Evolutionary conservation across 2,329 filamentous ascomycete species (phyloP).

Genomic region (Conoideocrella luteorostrata): DNA sequence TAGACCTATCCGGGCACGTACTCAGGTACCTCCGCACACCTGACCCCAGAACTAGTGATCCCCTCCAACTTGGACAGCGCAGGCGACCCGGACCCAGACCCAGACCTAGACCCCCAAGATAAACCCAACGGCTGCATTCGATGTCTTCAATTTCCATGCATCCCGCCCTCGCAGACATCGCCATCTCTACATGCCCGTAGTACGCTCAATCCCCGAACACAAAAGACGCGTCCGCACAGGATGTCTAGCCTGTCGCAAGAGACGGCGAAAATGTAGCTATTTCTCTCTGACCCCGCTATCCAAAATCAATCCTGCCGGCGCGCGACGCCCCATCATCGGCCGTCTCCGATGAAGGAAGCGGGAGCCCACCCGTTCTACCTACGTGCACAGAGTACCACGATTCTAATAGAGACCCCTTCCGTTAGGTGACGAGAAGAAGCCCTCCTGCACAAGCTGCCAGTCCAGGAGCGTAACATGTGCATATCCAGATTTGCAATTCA

Average conservation of each 20-base stretch:
- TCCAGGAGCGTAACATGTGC: slow-evolving; percentile 9
- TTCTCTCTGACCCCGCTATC: neutral
- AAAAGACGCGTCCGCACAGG: slow-evolving; percentile 16
- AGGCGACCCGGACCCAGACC: neutral
- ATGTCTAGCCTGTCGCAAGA: slow-evolving; percentile 14
- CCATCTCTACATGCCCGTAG: slow-evolving; percentile 14
- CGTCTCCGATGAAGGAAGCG: too few relatives aligned
- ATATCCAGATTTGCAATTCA: slow-evolving; percentile 12
- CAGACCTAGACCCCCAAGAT: neutral
- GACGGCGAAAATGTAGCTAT: slow-evolving; percentile 15
- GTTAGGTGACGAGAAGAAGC: slow-evolving; percentile 15
- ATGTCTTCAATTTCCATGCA: neutral
- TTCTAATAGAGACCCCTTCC: too few relatives aligned
- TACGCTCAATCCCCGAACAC: slow-evolving; percentile 12
- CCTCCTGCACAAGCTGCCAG: slow-evolving; percentile 13
- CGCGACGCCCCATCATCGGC: neutral
- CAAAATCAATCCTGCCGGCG: neutral
- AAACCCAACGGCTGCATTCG: too few relatives aligned
- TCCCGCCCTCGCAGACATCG: neutral
- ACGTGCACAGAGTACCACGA: neutral
- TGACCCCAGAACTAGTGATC: too few relatives aligned
- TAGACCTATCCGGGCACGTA: too few relatives aligned
- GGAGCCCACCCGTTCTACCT: neutral
- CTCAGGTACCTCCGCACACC: too few relatives aligned
- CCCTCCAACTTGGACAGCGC: too few relatives aligned